These are phyloP conservation scores for Daldinia grandis DNA, from an alignment of 495 filamentous ascomycete species.

Conservation along the genomic window DNA sequence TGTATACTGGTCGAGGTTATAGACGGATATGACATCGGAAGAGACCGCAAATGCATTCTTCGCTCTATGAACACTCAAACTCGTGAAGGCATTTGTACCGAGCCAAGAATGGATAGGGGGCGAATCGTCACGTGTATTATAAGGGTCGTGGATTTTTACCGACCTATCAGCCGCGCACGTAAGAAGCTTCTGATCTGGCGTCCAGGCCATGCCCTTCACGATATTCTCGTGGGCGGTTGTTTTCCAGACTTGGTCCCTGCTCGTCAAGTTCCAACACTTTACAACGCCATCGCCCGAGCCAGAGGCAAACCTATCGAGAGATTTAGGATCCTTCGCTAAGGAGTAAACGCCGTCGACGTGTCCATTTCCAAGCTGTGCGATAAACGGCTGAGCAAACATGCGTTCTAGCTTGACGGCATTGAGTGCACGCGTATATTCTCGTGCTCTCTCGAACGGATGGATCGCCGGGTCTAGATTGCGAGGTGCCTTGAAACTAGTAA, in stretches of 20 bases:
- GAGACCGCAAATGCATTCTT: conserved; percentile 79
- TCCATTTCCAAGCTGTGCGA: conserved; percentile 84
- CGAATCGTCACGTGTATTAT: conserved; percentile 69
- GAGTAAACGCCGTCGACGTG: conserved; percentile 93
- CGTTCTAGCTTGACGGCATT: conserved; percentile 95
- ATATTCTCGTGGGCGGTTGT: conserved; percentile 77
- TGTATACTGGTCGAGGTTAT: conserved; percentile 80
- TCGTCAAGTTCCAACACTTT: conserved; percentile 92
- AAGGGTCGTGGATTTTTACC: conserved; percentile 92
- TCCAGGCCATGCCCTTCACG: conserved; percentile 92
- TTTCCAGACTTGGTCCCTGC: conserved; percentile 80
- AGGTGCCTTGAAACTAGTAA: conserved; percentile 51
- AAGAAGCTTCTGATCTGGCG: conserved; percentile 81
- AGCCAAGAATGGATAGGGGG: conserved; percentile 82
- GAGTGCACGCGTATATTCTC: conserved; percentile 80
- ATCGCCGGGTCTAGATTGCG: conserved; percentile 92
- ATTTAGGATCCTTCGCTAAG: conserved; percentile 74
- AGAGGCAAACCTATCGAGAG: conserved; percentile 75
- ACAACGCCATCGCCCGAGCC: conserved; percentile 87
- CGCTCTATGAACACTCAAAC: conserved; percentile 79
- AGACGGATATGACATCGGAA: conserved; percentile 83
- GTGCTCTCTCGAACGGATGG: conserved; percentile 92
- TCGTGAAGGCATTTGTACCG: conserved; percentile 82
- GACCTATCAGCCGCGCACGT: conserved; percentile 87
- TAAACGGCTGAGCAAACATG: conserved; percentile 94